phyloP scores from a whole-genome alignment of 225 moss, liverwort and hornwort species.

The Antitrichia curtipendula region DNA sequence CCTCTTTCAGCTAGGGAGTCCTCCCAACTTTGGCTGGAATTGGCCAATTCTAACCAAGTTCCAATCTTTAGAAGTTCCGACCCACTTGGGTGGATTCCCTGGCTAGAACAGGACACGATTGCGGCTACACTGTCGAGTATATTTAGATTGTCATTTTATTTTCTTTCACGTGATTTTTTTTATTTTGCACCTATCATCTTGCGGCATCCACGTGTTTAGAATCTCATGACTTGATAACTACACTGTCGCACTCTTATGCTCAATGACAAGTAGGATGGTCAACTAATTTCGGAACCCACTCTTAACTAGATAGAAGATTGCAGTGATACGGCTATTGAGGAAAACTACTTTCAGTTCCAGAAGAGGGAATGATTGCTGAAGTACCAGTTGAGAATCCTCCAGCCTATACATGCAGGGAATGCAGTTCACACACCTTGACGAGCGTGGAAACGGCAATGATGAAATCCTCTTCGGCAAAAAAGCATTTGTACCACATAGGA shows the following conservation, averaged over 20 bases:
- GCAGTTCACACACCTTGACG: conserved; percentile 15
- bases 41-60: not conserved
- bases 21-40: not conserved
- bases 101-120: not conserved
- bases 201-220: not conserved
- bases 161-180: not conserved
- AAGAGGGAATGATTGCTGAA: not conserved
- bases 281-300: not conserved
- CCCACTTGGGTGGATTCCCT: not conserved
- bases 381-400: not conserved
- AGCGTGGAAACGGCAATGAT: conserved; percentile 16
- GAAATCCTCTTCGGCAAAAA: conserved; percentile 15
- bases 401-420: not conserved
- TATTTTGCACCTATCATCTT: not conserved
- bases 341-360: not conserved
- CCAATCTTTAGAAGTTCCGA: not conserved
- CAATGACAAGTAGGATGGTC: not conserved
- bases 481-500: conserved; percentile 43
- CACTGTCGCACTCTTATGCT: not conserved
- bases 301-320: not conserved
- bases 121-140: not conserved
- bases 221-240: not conserved
- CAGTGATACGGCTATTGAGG: too few relatives aligned
- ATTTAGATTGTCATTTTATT: not conserved
- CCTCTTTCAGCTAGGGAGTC: not conserved